phyloP scores from a whole-genome alignment of 2,329 filamentous ascomycete genomes.

The Fusarium phyllophilum region DNA sequence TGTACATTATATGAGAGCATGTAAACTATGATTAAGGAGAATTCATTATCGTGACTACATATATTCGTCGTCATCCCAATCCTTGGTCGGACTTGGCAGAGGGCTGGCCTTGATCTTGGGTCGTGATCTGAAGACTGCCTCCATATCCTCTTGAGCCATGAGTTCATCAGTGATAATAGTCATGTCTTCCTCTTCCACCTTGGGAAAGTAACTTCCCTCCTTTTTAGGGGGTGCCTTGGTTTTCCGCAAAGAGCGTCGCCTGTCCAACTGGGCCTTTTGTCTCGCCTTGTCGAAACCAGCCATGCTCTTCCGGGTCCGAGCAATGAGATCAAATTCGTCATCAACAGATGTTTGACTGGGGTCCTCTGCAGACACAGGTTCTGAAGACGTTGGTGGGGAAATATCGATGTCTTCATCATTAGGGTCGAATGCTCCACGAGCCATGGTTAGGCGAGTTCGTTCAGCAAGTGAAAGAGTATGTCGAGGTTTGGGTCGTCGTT shows the following conservation, averaged over 20 bases:
- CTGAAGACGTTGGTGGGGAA: conserved; percentile 22
- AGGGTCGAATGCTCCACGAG: conserved; percentile 60
- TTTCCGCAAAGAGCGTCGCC: conserved; percentile 61
- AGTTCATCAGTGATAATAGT: conserved; percentile 72
- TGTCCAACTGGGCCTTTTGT: conserved; percentile 69
- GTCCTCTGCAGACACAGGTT: conserved; percentile 20
- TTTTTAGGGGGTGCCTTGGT: conserved; percentile 52
- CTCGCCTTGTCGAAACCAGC: conserved; percentile 68
- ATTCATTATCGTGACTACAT: conserved; percentile 37
- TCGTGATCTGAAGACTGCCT: conserved; percentile 84
- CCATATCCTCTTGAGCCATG: conserved; percentile 78
- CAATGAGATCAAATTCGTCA: conserved; percentile 59
- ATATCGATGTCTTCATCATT: conserved; percentile 47
- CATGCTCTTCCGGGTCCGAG: conserved; percentile 71
- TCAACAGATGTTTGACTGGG: conserved; percentile 28
- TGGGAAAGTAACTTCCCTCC: conserved; percentile 59
- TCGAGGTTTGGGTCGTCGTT: conserved; percentile 56
- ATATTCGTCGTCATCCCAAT: conserved; percentile 45
- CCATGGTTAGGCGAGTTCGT: conserved; percentile 84
- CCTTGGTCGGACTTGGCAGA: conserved; percentile 59
- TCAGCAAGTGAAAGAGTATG: conserved; percentile 75
- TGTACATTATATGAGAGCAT: conserved; percentile 45
- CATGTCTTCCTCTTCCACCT: conserved; percentile 56
- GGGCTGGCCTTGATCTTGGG: conserved; percentile 85
- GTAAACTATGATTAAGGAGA: conserved; percentile 29